These are phyloP conservation scores for Hypoxylon sp. DNA, from an alignment of 2,329 filamentous ascomycete species.

Conservation along the genomic window DNA sequence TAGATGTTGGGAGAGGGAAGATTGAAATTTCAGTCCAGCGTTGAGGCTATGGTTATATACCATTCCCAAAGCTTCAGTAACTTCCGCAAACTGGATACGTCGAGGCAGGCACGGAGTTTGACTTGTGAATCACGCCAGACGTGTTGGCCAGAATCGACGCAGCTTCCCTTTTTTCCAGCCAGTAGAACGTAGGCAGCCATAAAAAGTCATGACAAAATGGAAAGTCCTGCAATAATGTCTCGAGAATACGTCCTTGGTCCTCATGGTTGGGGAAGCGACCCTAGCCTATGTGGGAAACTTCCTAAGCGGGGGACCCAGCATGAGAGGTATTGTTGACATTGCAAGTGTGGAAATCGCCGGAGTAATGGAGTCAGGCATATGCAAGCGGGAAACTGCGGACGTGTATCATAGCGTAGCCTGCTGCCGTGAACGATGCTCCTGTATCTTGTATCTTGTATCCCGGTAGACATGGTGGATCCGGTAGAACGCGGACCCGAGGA, in stretches of 20 bases:
- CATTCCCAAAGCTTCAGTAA: not conserved
- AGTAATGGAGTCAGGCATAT: not conserved
- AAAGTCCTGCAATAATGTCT: not conserved
- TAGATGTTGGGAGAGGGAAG: not conserved
- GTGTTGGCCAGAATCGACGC: not conserved
- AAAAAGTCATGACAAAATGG: not conserved
- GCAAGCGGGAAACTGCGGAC: not conserved
- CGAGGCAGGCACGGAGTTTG: not conserved
- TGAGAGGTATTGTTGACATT: not conserved
- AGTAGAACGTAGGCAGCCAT: not conserved
- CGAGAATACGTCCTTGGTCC: not conserved
- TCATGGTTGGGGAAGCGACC: not conserved
- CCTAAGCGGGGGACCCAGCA: not conserved
- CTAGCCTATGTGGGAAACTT: not conserved
- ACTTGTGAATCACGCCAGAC: not conserved
- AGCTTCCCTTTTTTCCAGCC: not conserved
- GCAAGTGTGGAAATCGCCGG: not conserved
- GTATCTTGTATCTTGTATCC: not conserved
- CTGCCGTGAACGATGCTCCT: not conserved
- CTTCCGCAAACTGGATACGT: not conserved
- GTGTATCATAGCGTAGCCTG: not conserved
- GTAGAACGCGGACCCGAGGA: not conserved
- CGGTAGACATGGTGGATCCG: not conserved
- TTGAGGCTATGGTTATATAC: too few species aligned
- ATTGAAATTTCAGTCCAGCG: not conserved